Percentiles rank a stretch among this genome's conserved stretches.
phyloP scores from a whole-genome alignment of 202 grass and related monocot genomes.

The Bolboschoenoplectus hybrid region DNA sequence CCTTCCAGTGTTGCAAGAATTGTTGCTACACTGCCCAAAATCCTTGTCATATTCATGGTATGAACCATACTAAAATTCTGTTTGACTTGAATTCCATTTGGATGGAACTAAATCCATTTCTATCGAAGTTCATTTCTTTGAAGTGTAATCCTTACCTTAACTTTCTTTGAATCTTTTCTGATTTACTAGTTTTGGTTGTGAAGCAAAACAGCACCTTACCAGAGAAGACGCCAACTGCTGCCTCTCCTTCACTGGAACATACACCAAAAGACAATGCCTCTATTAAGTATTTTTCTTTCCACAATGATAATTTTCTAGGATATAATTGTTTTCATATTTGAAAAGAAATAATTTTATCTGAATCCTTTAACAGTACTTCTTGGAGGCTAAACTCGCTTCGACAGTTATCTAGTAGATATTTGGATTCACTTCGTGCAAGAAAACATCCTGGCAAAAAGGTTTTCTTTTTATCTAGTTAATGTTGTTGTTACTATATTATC shows the following conservation, averaged over 20 bases:
- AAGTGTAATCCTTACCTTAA: slow-evolving; percentile 15
- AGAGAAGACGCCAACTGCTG: slow-evolving; percentile 57
- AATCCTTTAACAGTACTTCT: slow-evolving; percentile 46
- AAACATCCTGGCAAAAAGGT: slow-evolving; percentile 77
- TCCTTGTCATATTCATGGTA: slow-evolving; percentile 99
- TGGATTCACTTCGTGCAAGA: slow-evolving; percentile 69
- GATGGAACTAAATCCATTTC: slow-evolving; percentile 18
- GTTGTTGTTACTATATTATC: background rate
- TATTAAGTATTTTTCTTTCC: slow-evolving; percentile 56
- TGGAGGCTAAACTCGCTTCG: slow-evolving; percentile 66
- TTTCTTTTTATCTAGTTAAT: slow-evolving; percentile 21
- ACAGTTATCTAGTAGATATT: slow-evolving; percentile 73
- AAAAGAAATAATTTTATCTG: slow-evolving; percentile 31
- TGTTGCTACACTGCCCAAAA: slow-evolving; percentile 98
- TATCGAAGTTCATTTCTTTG: background rate
- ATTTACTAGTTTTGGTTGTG: slow-evolving; percentile 56
- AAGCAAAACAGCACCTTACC: slow-evolving; percentile 86
- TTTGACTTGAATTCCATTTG: slow-evolving; percentile 16
- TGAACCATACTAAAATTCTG: slow-evolving; percentile 16
- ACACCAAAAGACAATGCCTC: slow-evolving; percentile 49
- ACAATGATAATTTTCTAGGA: slow-evolving; percentile 17
- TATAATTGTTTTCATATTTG: background rate
- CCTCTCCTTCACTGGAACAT: slow-evolving; percentile 62
- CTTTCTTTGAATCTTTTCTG: slow-evolving; percentile 31
- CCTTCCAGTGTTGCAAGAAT: slow-evolving; percentile 92